Conservation (phyloP, 2,329 filamentous ascomycete species). For the Coniochaeta sp. region DNA sequence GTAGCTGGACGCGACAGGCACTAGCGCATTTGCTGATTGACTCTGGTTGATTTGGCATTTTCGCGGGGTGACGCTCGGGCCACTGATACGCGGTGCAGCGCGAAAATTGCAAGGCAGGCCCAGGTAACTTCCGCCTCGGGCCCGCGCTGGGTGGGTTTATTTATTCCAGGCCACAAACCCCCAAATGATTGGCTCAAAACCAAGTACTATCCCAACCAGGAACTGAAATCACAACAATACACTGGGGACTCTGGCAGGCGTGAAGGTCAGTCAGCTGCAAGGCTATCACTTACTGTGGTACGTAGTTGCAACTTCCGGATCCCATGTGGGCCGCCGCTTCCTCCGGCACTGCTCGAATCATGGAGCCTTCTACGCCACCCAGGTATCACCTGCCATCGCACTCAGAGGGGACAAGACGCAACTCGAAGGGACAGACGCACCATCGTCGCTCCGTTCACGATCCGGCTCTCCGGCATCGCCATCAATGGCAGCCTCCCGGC, state of each 20-base stretch:
- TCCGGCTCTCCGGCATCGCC: neutral
- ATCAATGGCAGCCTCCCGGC: neutral
- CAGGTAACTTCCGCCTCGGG: neutral
- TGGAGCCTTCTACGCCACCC: neutral
- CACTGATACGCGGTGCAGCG: conserved; percentile 16
- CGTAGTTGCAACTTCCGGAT: neutral
- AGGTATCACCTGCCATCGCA: no score
- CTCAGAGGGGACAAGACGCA: no score
- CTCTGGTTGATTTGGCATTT: conserved; percentile 19
- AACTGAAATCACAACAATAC: neutral
- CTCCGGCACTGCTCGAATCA: neutral
- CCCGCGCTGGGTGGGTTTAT: neutral
- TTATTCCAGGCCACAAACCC: neutral
- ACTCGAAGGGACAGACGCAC: neutral
- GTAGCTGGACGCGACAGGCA: conserved; percentile 49
- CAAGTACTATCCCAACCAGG: neutral
- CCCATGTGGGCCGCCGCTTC: neutral
- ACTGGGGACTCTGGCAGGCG: no score
- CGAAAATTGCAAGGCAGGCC: conserved; percentile 17
- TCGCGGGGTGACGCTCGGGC: conserved; percentile 1
- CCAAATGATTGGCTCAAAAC: neutral
- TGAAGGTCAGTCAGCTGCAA: neutral
- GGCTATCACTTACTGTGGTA: neutral
- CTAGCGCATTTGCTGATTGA: conserved; percentile 52
- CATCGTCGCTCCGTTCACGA: neutral